phyloP scores from a whole-genome alignment of 2,329 filamentous ascomycete genomes.

The Trichophyton mentagrophytes region DNA sequence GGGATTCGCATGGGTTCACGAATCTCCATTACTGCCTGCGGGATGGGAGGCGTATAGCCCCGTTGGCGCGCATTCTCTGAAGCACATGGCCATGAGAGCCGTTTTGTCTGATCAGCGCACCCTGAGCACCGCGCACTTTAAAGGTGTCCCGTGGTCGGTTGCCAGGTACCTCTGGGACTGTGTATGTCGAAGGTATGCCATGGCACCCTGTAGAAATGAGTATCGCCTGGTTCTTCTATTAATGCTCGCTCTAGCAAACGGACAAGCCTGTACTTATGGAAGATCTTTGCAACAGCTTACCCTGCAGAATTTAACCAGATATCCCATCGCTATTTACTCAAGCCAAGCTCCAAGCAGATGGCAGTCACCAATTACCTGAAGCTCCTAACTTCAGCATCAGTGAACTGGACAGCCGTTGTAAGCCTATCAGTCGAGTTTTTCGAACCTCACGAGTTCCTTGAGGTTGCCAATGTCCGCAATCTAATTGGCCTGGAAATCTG shows the following conservation, averaged over 20 bases:
- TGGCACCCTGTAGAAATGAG: not conserved
- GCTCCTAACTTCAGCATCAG: constrained; percentile 21
- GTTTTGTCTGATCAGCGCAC: constrained; percentile 26
- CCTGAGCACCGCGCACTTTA: constrained; percentile 25
- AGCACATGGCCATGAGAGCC: constrained; percentile 23
- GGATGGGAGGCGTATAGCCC: constrained; percentile 18
- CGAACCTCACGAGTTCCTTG: constrained; percentile 25
- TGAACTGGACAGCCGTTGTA: constrained; percentile 26
- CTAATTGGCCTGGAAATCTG: constrained; percentile 29
- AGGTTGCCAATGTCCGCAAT: constrained; percentile 28
- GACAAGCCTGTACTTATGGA: constrained; percentile 33
- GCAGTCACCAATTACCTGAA: constrained; percentile 25
- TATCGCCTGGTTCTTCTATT: constrained; percentile 4
- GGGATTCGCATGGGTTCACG: constrained; percentile 28
- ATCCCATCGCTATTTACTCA: constrained; percentile 21
- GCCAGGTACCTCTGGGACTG: constrained; percentile 30
- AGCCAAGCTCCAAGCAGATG: constrained; percentile 20
- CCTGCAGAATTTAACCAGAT: constrained; percentile 23
- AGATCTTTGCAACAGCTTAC: constrained; percentile 29
- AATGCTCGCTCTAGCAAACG: constrained; percentile 19
- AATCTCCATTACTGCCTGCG: constrained; percentile 24
- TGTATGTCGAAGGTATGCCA: constrained; percentile 24
- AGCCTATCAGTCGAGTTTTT: constrained; percentile 23
- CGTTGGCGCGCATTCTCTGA: constrained; percentile 23
- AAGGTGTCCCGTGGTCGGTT: constrained; percentile 28